Base-by-base conservation (phyloP, 208 protist species). In the Wallacemonas rigidus region DNA sequence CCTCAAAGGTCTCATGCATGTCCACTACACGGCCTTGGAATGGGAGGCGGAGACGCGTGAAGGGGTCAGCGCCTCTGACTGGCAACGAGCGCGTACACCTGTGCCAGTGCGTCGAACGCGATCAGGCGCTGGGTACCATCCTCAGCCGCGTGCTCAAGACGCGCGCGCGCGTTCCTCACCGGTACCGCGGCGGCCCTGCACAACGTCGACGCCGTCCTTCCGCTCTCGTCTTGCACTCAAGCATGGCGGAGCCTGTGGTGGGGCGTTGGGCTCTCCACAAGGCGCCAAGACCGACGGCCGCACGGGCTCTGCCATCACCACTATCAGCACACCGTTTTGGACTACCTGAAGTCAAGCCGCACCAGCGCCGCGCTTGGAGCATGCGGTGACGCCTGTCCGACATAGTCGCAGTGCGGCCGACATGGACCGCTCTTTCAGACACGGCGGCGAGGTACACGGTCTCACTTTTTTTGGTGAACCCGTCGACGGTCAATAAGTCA, bases 401-500 rank as follows among this genome's bases (percentile, higher is more conserved):
- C 26, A 26, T 26, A 26, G 26, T 26, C 26, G 26, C 26, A 26
- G 26, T 26, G 45, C 12, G 45, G 45, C 6, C 8, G 45, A 50
- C 8, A 50, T 12, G 8, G 45, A 50, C 12, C 45, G 45, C 8
- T 50, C 45, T 12, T 6, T 1, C 8, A 50, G 12, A 50, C 45
- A 50, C 8, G 45, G 45, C 3, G 35, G 6, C 4, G 60, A 65
- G 41, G 11, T 4, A 4, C 41, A 17, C 15, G 60, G 60, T 8
- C 60, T 45, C 12, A 65, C 60, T 6, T 50, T 65, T 65, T 44
- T 41, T 65, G 5, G 60, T 65, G 14, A 65, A 45, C 36, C 60
- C 60, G 12, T 65, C 60, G 4, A 65, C 60, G 3, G 4, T 65
- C 43, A 38, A 44, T 9, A 45, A 35, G 50, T 50, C 60, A 39